phyloP scores from a whole-genome alignment of 2,329 filamentous ascomycete genomes.

The Claviceps pazoutovae region DNA sequence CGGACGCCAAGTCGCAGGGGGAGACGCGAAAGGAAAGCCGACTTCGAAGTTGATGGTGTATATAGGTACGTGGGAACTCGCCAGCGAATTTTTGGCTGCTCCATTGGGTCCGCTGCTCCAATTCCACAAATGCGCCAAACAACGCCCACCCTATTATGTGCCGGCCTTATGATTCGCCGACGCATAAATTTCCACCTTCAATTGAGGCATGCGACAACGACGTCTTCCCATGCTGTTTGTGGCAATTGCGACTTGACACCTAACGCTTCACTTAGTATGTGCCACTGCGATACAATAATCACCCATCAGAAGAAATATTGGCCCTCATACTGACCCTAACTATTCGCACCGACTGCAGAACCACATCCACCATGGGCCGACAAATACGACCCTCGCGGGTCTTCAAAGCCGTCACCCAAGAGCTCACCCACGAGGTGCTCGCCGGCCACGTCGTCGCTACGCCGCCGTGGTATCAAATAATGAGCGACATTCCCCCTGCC shows the following conservation, averaged over 20 bases:
- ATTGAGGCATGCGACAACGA: constrained; percentile 1
- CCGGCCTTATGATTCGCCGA: constrained; percentile 13
- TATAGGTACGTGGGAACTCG: neutral
- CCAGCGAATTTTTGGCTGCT: neutral
- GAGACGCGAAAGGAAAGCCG: neutral
- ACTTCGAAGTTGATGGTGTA: neutral
- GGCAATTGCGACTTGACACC: neutral
- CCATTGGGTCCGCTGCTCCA: neutral
- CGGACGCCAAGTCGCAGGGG: neutral
- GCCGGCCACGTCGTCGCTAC: constrained; percentile 18
- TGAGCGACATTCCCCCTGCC: constrained; percentile 41
- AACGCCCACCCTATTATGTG: neutral
- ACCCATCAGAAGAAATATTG: neutral
- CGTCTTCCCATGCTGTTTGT: neutral
- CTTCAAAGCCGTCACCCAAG: constrained; percentile 29
- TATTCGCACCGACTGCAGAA: neutral
- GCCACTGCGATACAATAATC: neutral
- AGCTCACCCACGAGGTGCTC: constrained; percentile 29
- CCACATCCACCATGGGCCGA: constrained; percentile 22
- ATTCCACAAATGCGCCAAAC: no score
- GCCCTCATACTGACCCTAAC: neutral
- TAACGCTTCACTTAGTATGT: neutral
- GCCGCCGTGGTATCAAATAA: constrained; percentile 36
- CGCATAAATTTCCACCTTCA: constrained; percentile 8
- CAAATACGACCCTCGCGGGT: constrained; percentile 34